Conservation (phyloP, 2,329 filamentous ascomycete species). For the Escovopsis sp. region DNA sequence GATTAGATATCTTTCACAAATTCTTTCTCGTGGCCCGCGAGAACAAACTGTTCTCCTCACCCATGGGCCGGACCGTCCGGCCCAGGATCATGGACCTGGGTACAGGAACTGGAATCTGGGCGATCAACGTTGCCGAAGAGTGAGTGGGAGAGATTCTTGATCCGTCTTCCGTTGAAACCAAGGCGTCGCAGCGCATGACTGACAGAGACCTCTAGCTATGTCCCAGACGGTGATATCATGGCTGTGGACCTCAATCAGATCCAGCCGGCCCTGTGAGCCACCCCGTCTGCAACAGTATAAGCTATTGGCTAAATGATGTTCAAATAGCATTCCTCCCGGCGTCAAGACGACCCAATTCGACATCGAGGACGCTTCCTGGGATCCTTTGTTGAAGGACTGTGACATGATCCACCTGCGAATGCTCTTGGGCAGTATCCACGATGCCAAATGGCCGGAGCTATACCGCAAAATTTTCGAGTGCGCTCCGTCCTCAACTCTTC, state of each 20-base stretch:
- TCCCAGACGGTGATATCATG: slow-evolving; percentile 16
- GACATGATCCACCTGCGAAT: slow-evolving; percentile 75
- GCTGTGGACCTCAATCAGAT: slow-evolving; percentile 25
- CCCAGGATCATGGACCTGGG: slow-evolving; percentile 50
- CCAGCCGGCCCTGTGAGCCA: slow-evolving; percentile 22
- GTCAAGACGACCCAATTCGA: slow-evolving; percentile 44
- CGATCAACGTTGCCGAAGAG: slow-evolving; percentile 64
- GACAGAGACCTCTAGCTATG: slow-evolving; percentile 7
- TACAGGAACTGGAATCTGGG: slow-evolving; percentile 84
- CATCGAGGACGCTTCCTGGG: slow-evolving; percentile 58
- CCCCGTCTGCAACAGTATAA: no score
- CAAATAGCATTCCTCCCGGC: slow-evolving; percentile 52
- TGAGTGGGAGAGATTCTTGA: slow-evolving; percentile 23
- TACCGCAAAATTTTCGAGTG: slow-evolving; percentile 57
- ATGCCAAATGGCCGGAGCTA: slow-evolving; percentile 49
- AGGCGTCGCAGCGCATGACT: not conserved
- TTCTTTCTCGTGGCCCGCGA: slow-evolving; percentile 52
- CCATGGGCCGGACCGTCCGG: slow-evolving; percentile 6
- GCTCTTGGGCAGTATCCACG: slow-evolving; percentile 60
- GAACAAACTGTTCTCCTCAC: slow-evolving; percentile 14
- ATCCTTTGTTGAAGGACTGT: slow-evolving; percentile 33
- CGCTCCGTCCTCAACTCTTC: no score
- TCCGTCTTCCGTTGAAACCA: slow-evolving; percentile 2
- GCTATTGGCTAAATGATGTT: slow-evolving; percentile 6
- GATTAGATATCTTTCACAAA: slow-evolving; percentile 71